Base-by-base conservation (phyloP, 2,329 filamentous ascomycete species). In the Zasmidium cellare region DNA sequence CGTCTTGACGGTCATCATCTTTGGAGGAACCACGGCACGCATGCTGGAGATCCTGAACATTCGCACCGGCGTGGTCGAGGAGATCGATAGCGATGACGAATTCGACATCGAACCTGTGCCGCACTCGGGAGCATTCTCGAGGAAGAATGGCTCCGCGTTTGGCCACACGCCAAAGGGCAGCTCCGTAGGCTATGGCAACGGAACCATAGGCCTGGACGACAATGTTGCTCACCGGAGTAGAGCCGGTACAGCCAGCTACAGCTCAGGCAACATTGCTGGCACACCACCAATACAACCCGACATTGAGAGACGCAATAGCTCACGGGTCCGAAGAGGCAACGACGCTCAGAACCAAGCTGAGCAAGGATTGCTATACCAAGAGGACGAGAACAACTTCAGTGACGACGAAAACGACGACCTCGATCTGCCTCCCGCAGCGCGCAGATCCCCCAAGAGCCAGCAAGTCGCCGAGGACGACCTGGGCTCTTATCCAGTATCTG, bases 41-140 rank as follows among this genome's bases (percentile, higher is more conserved):
- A 99, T 99, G 94, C 81, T 99, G 18, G 94, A 99, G 73, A 99
- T 99, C 55, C 79, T 97, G 16, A 90, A 92, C n/a, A 99, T 99
- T 61, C 86, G 91, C 56, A 99, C 93, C 0, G 94, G 94, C 0
- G 93, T 99, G 0, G 90, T 97, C 0, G 94, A 99, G 68, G 94
- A 99, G 72, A 90, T 96, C 46, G 94, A 99, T 72, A 96, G 91
- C 46, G 94, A 99, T 71, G 94, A 99, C 71, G 94, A 99, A 74
- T 99, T 99, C 69, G 94, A 99, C 72, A 99, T 97, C 61, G 94
- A 97, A 73, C 76, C 80, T 12, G 76, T 81, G 19, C 81, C 81
- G 12, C 86, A 89, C 52, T 82, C 51, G 14, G 88, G 88, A 11
- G 86, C 89, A 7, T 96, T 92, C 68, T 87, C 89, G 67, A 94